Conservation (phyloP, 2,329 filamentous ascomycete genomes). For the Byssothecium circinans region DNA sequence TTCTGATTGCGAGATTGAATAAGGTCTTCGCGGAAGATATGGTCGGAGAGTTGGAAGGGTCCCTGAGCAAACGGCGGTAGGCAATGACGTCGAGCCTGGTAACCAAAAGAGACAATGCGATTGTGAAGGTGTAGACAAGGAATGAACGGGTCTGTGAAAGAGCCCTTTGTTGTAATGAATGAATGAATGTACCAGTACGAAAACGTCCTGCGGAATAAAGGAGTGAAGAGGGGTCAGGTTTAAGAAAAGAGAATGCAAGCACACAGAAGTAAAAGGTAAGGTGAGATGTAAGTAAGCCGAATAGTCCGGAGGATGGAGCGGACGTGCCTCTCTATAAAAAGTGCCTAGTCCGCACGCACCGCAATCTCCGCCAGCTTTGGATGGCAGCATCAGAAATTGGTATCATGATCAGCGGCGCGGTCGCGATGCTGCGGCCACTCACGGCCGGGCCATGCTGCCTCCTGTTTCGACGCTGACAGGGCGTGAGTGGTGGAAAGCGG, state of each 20-base stretch:
- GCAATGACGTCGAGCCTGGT: constrained; percentile 10
- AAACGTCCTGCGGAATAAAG: constrained; percentile 32
- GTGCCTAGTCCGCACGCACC: constrained; percentile 20
- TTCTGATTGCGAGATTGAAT: constrained; percentile 1
- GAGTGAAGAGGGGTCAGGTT: constrained; percentile 27
- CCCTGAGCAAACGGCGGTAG: constrained; percentile 4
- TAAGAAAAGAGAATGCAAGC: constrained; percentile 21
- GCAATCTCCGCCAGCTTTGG: constrained; percentile 27
- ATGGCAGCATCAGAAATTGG: constrained; percentile 1
- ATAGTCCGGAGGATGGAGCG: constrained; percentile 11
- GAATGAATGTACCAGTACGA: constrained; percentile 23
- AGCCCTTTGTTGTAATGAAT: constrained; percentile 20
- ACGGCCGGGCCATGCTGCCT: constrained; percentile 19
- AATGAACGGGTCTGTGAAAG: constrained; percentile 28
- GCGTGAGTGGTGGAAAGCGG: constrained; percentile 30
- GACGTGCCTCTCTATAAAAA: constrained; percentile 24
- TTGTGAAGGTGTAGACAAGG: constrained; percentile 11
- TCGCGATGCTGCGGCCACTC: constrained; percentile 25
- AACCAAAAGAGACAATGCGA: neutral
- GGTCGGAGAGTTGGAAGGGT: too few species aligned
- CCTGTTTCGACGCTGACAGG: constrained; percentile 24
- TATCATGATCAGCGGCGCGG: constrained; percentile 4
- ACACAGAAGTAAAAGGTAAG: constrained; percentile 29
- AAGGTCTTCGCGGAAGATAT: constrained; percentile 36
- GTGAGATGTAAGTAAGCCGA: constrained; percentile 13